These are phyloP conservation scores for Pleurostoma richardsiae DNA, from an alignment of 2,329 filamentous ascomycete species.

Conservation along the genomic window DNA sequence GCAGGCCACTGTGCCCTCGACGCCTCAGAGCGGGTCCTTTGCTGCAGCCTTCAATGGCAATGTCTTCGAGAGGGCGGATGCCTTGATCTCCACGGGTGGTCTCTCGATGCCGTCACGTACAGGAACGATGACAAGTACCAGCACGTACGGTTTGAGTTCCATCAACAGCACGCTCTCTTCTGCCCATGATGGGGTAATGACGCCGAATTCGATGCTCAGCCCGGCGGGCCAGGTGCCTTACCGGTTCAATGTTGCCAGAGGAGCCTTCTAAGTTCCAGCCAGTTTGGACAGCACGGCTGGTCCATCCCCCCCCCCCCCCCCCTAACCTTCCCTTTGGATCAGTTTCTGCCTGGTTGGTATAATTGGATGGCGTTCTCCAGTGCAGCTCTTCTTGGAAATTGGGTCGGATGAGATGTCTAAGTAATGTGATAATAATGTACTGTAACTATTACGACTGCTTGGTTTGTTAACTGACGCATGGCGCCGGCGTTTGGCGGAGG, in stretches of 20 bases:
- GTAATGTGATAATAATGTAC: conserved; percentile 4
- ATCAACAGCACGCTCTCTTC: conserved; percentile 20
- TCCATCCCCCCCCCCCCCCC: neutral
- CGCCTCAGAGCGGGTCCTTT: conserved; percentile 55
- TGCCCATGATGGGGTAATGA: conserved; percentile 18
- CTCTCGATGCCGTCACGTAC: conserved; percentile 47
- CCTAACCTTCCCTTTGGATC: neutral
- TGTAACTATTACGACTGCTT: too few relatives aligned
- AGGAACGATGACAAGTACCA: conserved; percentile 54
- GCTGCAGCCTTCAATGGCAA: conserved; percentile 49
- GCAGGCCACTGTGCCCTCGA: conserved; percentile 80
- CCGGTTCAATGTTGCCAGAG: conserved; percentile 20
- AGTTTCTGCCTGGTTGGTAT: conserved; percentile 1
- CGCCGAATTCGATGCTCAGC: conserved; percentile 21
- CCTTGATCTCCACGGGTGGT: conserved; percentile 52
- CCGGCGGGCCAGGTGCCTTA: conserved; percentile 15
- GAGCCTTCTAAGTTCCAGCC: conserved; percentile 14
- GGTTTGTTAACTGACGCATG: neutral
- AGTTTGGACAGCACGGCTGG: neutral
- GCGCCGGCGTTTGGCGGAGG: neutral
- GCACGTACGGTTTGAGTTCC: conserved; percentile 47
- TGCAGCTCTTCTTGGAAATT: conserved; percentile 1
- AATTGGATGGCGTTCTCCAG: neutral
- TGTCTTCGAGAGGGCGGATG: conserved; percentile 56
- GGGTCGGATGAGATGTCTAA: neutral